phyloP scores from a whole-genome alignment of 768 basidiomycete species.

The Psilocybe azurescens region DNA sequence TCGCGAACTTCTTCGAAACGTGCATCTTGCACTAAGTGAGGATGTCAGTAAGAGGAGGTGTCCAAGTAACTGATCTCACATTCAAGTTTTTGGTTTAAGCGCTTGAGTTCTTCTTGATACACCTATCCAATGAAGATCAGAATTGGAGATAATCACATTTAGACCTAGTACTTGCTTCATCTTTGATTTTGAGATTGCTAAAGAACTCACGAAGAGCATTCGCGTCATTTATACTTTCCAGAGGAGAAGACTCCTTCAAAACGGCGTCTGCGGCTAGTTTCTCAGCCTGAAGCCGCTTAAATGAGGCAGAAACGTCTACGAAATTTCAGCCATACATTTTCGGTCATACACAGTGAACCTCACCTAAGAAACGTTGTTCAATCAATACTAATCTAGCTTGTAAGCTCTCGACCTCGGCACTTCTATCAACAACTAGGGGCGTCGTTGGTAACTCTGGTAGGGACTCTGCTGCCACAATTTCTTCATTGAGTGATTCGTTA shows the following conservation, averaged over 20 bases:
- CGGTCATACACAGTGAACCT: slow-evolving; percentile 5
- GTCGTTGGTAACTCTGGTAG: background rate
- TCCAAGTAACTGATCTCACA: slow-evolving; percentile 47
- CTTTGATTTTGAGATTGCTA: slow-evolving; percentile 65
- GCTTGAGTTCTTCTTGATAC: slow-evolving; percentile 79
- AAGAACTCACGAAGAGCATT: slow-evolving; percentile 78
- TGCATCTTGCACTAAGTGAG: slow-evolving; percentile 74
- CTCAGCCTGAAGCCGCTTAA: slow-evolving; percentile 77
- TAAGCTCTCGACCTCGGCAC: slow-evolving; percentile 55
- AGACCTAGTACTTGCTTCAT: slow-evolving; percentile 57
- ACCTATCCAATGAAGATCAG: slow-evolving; percentile 43
- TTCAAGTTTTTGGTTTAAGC: slow-evolving; percentile 72
- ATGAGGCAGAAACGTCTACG: slow-evolving; percentile 80
- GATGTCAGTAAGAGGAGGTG: background rate
- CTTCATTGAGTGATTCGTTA: background rate
- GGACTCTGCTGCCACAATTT: background rate
- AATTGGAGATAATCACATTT: background rate
- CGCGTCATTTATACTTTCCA: slow-evolving; percentile 67
- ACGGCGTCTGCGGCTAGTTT: slow-evolving; percentile 70
- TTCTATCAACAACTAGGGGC: slow-evolving; percentile 18
- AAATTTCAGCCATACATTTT: slow-evolving; percentile 12
- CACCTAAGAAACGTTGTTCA: slow-evolving; percentile 81
- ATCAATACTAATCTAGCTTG: slow-evolving; percentile 71
- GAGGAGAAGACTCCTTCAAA: slow-evolving; percentile 71
- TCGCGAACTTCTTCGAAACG: slow-evolving; percentile 86